Evolutionary conservation across 139 green algal genomes (phyloP), one percentile per base, ranked within the genome.

Genomic region (Penium margaritaceum): DNA sequence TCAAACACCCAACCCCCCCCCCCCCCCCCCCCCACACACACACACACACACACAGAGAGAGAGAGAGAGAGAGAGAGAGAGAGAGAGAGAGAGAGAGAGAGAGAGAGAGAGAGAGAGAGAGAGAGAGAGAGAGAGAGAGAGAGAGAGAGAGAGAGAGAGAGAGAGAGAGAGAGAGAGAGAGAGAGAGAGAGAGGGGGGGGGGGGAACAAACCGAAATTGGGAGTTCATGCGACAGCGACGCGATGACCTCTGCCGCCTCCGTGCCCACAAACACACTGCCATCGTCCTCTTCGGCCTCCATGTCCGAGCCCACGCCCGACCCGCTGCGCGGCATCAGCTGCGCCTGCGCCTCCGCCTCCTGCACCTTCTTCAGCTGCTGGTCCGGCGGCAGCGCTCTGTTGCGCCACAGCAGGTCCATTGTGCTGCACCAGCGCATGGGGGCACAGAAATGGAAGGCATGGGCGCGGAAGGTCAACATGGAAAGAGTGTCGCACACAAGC

Each of bases 351-450:
- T 41, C 5, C 9, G 33, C 0, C 21, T 19, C 61, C 29, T 6
- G 51, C 17, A 43, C 44, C 61, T 0, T 27, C 61, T n/a, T 68
- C 27, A 75, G 27, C 53, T 43, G 67, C 53, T 70, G 53, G 5
- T 75, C 67, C 21, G 53, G 27, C n/a, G 67, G 67, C n/a, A 75
- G 53, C 19, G 27, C 29, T 21, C 67, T 51, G 29, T 75, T 75
- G 1, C 41, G 39, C 67, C 67, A 75, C 6, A 75, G 65, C 29
- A 71, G 41, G 9, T 66, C 63, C 36, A 66, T 7, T 19, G 21
- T 57, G 46, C 21, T 57, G 21, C 46, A n/a, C 21, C 46, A 57
- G n/a, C n/a, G n/a, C n/a, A n/a, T n/a, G n/a, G n/a, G n/a, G n/a
- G n/a, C n/a, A n/a, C n/a, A n/a, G n/a, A n/a, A n/a, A n/a, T n/a